These are phyloP conservation scores for Saccharomycopsis oosterbeekiorum DNA, from an alignment of 805 yeast species.

Conservation along the genomic window DNA sequence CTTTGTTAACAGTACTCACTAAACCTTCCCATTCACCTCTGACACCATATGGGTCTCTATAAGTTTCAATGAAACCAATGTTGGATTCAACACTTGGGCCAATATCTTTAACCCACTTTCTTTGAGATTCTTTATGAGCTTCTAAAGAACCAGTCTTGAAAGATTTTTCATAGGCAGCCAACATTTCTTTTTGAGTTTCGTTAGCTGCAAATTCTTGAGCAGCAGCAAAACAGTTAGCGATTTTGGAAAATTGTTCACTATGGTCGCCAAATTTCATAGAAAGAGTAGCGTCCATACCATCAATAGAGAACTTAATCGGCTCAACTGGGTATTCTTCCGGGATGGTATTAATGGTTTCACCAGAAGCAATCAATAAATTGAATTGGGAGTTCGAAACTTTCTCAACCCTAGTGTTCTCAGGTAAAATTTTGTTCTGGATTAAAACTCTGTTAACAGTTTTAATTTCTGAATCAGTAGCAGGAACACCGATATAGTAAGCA, in stretches of 20 bases:
- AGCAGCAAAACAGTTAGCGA: conserved; percentile 43
- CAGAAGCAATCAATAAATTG: conserved; percentile 61
- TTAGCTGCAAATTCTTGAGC: conserved; percentile 64
- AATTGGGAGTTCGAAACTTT: conserved; percentile 42
- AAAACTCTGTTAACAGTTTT: conserved; percentile 57
- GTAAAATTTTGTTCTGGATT: conserved; percentile 54
- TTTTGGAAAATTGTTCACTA: conserved; percentile 47
- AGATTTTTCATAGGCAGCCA: conserved; percentile 55
- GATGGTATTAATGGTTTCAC: conserved; percentile 38
- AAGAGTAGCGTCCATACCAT: conserved; percentile 33
- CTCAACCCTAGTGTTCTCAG: conserved; percentile 70
- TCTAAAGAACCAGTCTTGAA: conserved; percentile 76
- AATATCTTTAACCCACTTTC: conserved; percentile 78
- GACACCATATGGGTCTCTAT: conserved; percentile 85
- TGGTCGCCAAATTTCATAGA: conserved; percentile 72
- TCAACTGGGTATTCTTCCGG: conserved; percentile 39
- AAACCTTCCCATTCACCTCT: conserved; percentile 92
- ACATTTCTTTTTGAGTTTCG: conserved; percentile 58
- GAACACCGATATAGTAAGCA: conserved; percentile 53
- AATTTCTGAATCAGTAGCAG: conserved; percentile 48
- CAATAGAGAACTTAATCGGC: conserved; percentile 28
- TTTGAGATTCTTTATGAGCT: conserved; percentile 78
- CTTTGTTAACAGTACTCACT: conserved; percentile 83
- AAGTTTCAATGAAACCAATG: conserved; percentile 86
- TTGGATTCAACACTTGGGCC: conserved; percentile 74